These are phyloP conservation scores for Cryptosporidium sp. DNA, from an alignment of 169 alveolate genomes.

Conservation along the genomic window DNA sequence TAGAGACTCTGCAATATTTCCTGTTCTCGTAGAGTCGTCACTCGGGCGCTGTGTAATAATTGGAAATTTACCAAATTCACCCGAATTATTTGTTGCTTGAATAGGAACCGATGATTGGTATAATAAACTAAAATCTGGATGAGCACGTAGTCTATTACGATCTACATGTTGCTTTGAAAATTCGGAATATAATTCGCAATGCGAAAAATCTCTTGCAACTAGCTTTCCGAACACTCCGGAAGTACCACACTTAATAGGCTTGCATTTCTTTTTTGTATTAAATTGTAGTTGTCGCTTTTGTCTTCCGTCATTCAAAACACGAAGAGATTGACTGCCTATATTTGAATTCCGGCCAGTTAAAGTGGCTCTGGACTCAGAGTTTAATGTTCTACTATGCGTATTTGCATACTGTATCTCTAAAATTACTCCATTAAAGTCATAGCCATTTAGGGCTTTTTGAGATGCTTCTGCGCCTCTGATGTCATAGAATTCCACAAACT, in stretches of 20 bases:
- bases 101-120: neutral
- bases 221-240: neutral
- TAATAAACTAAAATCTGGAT: neutral
- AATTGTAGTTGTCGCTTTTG: neutral
- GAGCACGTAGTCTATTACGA: neutral
- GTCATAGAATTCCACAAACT: slow-evolving; percentile 78
- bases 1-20: slow-evolving; percentile 51
- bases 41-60: neutral
- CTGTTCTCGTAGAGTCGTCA: slow-evolving; percentile 16
- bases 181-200: neutral
- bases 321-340: neutral
- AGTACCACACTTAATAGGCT: neutral
- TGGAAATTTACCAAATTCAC: neutral
- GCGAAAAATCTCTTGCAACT: neutral
- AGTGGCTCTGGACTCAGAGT: slow-evolving; percentile 7
- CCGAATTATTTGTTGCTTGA: neutral
- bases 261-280: neutral
- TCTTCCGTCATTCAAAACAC: neutral
- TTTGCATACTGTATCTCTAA: slow-evolving; percentile 56
- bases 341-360: neutral
- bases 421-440: slow-evolving; percentile 63
- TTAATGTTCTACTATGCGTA: slow-evolving; percentile 46
- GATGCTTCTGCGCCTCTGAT: slow-evolving; percentile 77
- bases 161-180: neutral
- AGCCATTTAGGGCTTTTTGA: slow-evolving; percentile 76